phyloP scores from a whole-genome alignment of 768 basidiomycete species.

The Boletus coccyginus region DNA sequence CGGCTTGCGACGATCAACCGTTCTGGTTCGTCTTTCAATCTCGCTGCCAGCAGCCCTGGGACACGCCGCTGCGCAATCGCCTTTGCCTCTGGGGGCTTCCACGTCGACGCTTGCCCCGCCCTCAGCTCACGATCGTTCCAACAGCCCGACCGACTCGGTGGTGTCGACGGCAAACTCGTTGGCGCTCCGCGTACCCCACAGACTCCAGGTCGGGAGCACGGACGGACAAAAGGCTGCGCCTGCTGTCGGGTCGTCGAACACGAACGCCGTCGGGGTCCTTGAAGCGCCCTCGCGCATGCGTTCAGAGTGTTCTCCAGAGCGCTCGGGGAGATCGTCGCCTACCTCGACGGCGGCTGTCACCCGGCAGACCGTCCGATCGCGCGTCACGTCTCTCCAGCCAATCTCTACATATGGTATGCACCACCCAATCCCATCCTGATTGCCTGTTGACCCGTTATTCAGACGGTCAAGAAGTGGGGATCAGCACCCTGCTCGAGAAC shows the following conservation, averaged over 20 bases:
- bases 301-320: conserved; percentile 63
- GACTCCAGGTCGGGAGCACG: conserved; percentile 65
- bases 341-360: conserved; percentile 57
- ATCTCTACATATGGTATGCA: conserved; percentile 71
- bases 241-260: conserved; percentile 81
- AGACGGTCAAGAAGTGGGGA: conserved; percentile 91
- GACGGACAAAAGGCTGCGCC: conserved; percentile 88
- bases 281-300: conserved; percentile 72
- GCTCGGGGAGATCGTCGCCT: conserved; percentile 79
- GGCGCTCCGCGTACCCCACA: conserved; percentile 53
- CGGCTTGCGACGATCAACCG: conserved; percentile 73
- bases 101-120: conserved; percentile 23
- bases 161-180: conserved; percentile 69
- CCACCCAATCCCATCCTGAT: background rate
- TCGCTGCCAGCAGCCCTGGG: conserved; percentile 41
- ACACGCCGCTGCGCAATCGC: conserved; percentile 17
- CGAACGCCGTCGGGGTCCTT: conserved; percentile 78
- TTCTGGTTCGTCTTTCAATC: conserved; percentile 61
- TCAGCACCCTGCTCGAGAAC: conserved; percentile 85
- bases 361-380: conserved; percentile 46
- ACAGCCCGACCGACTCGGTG: conserved; percentile 82
- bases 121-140: conserved; percentile 49
- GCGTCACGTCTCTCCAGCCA: conserved; percentile 51
- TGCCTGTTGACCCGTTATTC: conserved; percentile 29
- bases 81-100: conserved; percentile 7